phyloP scores from a whole-genome alignment of 805 yeast genomes.

The Torulaspora microellipsoides region DNA sequence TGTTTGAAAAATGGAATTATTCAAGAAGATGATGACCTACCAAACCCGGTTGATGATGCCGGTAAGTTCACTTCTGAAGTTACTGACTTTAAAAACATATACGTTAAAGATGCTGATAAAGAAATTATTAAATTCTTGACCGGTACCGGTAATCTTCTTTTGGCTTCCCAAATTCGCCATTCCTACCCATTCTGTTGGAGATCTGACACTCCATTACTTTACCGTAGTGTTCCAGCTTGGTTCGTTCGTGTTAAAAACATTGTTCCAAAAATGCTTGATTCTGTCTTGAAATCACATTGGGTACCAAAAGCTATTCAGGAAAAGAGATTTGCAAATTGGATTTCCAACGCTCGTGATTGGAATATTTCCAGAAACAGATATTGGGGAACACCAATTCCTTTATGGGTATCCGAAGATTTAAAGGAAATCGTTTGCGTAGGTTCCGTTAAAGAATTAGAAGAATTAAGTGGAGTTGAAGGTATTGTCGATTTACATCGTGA shows the following conservation, averaged over 20 bases:
- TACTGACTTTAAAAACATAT: conserved; percentile 67
- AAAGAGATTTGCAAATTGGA: conserved; percentile 96
- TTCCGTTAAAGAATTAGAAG: conserved; percentile 78
- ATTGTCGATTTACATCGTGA: conserved; percentile 95
- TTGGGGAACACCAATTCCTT: conserved; percentile 99
- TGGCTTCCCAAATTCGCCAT: conserved; percentile 82
- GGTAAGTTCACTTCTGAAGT: conserved; percentile 82
- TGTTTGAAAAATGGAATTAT: conserved; percentile 75
- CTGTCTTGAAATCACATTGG: conserved; percentile 88
- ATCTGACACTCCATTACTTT: conserved; percentile 95
- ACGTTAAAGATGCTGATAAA: conserved; percentile 95
- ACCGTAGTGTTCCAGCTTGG: conserved; percentile 98
- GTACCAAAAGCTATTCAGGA: conserved; percentile 88
- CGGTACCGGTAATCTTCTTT: conserved; percentile 67
- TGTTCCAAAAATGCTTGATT: conserved; percentile 82
- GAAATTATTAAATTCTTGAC: conserved; percentile 81
- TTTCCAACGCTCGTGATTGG: conserved; percentile 99
- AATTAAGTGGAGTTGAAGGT: conserved; percentile 74
- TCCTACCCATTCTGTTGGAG: conserved; percentile 99
- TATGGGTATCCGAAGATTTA: conserved; percentile 93
- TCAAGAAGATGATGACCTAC: conserved; percentile 63
- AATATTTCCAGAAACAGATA: conserved; percentile 96
- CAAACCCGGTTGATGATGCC: conserved; percentile 91
- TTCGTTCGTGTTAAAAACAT: conserved; percentile 85
- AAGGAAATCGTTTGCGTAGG: conserved; percentile 93